Evolutionary conservation across 179 eudicot species (phyloP).

Genomic region (Corrigiola litoralis): DNA sequence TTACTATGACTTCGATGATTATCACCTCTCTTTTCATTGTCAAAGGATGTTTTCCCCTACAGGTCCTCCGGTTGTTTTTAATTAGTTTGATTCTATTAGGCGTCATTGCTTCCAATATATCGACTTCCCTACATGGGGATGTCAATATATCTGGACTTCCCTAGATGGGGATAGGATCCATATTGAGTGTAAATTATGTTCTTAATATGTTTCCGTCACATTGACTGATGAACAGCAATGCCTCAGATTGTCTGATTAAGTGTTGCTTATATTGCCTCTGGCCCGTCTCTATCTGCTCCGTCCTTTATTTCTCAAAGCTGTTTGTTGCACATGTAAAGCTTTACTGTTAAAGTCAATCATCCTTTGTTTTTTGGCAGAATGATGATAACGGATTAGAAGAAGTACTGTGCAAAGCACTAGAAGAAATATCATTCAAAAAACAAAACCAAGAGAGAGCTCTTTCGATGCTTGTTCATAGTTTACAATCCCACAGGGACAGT

Average conservation of each 20-base stretch:
- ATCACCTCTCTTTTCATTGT: background rate
- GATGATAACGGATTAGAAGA: slow-evolving; percentile 52
- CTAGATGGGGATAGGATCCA: background rate
- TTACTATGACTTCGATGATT: background rate
- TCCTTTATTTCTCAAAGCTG: background rate
- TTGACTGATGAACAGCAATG: background rate
- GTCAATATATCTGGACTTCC: background rate
- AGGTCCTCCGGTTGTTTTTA: too few species aligned
- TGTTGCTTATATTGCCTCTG: background rate
- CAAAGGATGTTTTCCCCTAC: background rate
- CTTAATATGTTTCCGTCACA: background rate
- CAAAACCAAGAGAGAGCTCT: slow-evolving; percentile 75
- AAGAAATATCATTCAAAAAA: slow-evolving; percentile 67
- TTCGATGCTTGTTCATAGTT: slow-evolving; percentile 48
- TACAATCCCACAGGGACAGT: slow-evolving; percentile 43
- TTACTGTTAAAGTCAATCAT: background rate
- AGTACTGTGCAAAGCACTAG: slow-evolving; percentile 64
- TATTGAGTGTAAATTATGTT: background rate
- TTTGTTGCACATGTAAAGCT: background rate
- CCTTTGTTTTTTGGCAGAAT: slow-evolving; percentile 36
- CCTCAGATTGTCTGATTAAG: background rate
- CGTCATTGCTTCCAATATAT: too few species aligned
- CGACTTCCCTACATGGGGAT: background rate
- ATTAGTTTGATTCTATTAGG: too few species aligned
- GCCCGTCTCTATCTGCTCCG: background rate